Evolutionary conservation across 768 basidiomycete species (phyloP), one percentile per base, ranked within the genome.

Genomic region (Rhodotorula sphaerocarpa): DNA sequence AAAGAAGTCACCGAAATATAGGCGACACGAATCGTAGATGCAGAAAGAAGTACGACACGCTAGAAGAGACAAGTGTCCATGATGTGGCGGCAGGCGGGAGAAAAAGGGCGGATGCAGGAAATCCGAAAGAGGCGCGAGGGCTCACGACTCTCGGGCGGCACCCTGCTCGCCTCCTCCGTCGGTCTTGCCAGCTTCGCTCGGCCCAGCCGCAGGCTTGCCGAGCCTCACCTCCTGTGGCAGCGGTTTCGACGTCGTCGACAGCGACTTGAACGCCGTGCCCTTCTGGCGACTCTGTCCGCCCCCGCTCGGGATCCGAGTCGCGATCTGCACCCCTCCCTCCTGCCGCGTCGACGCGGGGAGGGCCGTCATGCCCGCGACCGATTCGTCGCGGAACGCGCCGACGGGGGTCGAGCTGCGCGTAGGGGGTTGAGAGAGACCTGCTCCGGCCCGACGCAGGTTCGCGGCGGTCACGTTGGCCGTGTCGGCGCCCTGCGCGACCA

Each of bases 401-500:
- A 7, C 23, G 7, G 43, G 43, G 11, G 43, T 44, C 10, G 43
- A 7, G 23, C 20, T n/a, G 20, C 43, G 43, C 10, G 11, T 44
- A 11, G 20, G 20, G 7, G 21, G 43, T 20, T 44, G 43, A 9
- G 43, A 44, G 20, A n/a, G 7, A 18, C 43, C 43, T 7, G 43
- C 43, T 7, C 20, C 43, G 21, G 43, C 43, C 11, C 10, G 16
- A 44, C 43, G 23, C 43, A 39, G 36, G 16, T 44, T n/a, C 11
- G 43, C 43, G 7, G 43, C 43, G 20, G 12, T 20, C 43, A 44
- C 7, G 23, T 20, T 44, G 20, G 45, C 3, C 25, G 59, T 51
- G 45, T 60, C 52, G 7, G 33, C 34, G 20, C 59, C 59, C 27
- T 60, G 45, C 6, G 60, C 60, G 53, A 55, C 47, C 5, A 61